Base-by-base conservation (phyloP, 495 filamentous ascomycete genomes). In the Bathelium albidoporum region DNA sequence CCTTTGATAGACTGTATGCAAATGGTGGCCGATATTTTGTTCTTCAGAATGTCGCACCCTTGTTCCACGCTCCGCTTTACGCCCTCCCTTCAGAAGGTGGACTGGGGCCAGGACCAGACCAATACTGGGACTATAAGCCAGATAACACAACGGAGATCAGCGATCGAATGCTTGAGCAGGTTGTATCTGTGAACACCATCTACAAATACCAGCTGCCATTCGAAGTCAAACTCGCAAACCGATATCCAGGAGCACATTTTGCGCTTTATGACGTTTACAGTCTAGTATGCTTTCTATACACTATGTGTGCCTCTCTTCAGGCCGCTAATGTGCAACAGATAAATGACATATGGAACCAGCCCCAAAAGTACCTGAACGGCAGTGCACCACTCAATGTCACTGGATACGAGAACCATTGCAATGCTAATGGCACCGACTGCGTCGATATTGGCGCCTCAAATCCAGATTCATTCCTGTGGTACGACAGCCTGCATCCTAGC, bases 11-110 rank as follows among this genome's bases (percentile, higher is more conserved):
- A 32, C 77, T 91, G 0, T 88, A 89, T 75, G 71, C 74, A 41
- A 79, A 81, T 45, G 87, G 88, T 7, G 87, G 81, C 0, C 78
- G 87, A 10, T 82, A 83, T 61, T 91, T 90, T 68, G 84, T 89
- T 2, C 72, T 91, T 45, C 77, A 87, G 68, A 90, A 88, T 68
- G 68, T 80, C 28, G 82, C 78, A 2, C 87, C 89, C 0, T 70
- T 90, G 67, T 74, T 90, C 58, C 72, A 84, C 26, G 69, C 79
- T 5, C 86, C 87, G 24, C 71, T 84, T 52, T 90, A 89, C 66
- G 81, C 80, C 1, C 72, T 75, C 5, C 73, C 77, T 0, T 74
- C 73, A 11, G 73, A 78, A 59, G 82, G 81, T 5, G 86, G 85
- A 11, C 65, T 78, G 1, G 69, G 73, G 69, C 49, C 49, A 29